phyloP scores from a whole-genome alignment of 805 yeast genomes.

The Komagataella pseudopastoris region DNA sequence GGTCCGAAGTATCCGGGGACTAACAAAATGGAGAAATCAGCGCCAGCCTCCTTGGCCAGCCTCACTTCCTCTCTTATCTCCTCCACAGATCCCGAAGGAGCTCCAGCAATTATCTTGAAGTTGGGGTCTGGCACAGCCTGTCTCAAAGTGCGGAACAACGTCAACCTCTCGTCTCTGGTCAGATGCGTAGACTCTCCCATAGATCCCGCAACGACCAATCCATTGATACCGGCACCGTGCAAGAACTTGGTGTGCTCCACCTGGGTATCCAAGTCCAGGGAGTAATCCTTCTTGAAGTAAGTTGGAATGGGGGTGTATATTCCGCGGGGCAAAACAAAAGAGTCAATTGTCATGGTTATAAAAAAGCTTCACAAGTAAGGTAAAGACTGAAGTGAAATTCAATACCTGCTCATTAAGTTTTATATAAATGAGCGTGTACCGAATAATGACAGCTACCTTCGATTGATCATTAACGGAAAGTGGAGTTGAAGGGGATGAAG shows the following conservation, averaged over 20 bases:
- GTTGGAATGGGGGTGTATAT: slow-evolving; percentile 43
- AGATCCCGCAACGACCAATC: slow-evolving; percentile 36
- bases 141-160: slow-evolving; percentile 10
- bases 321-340: slow-evolving; percentile 13
- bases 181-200: slow-evolving; percentile 43
- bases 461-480: not conserved
- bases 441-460: not conserved
- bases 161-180: slow-evolving; percentile 28
- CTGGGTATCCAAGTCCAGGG: slow-evolving; percentile 31
- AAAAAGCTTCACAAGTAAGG: not conserved
- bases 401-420: not conserved
- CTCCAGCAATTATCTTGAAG: slow-evolving; percentile 33
- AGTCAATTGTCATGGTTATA: not conserved
- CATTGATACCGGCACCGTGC: slow-evolving; percentile 28
- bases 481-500: not conserved
- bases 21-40: slow-evolving; percentile 24
- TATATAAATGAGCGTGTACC: not conserved
- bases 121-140: slow-evolving; percentile 19
- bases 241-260: slow-evolving; percentile 29
- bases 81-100: slow-evolving; percentile 28
- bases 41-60: slow-evolving; percentile 23
- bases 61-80: slow-evolving; percentile 28
- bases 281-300: slow-evolving; percentile 30
- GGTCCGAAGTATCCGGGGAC: slow-evolving; percentile 37
- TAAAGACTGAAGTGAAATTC: not conserved